A percentile compares a stretch with the other conserved stretches of the same genome.
These are phyloP conservation scores for Citrullus amarus DNA, from an alignment of 306 rosid genomes.

Conservation along the genomic window DNA sequence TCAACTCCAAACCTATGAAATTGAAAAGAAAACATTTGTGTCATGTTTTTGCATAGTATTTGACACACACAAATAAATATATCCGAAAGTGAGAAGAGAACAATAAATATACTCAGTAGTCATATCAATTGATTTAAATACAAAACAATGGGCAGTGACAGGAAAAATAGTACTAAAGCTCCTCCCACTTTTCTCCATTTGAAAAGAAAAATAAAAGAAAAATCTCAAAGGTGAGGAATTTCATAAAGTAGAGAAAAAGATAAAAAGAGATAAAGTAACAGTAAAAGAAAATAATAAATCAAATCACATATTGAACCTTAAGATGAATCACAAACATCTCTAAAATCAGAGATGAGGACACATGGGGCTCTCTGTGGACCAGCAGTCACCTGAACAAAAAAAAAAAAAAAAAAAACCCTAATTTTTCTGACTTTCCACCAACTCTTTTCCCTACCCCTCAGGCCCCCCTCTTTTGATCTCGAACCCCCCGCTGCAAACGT, in stretches of 20 bases:
- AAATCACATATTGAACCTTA: not conserved
- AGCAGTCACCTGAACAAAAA: not conserved
- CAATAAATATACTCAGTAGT: not conserved
- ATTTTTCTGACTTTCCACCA: slow-evolving; percentile 4
- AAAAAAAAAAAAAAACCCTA: not conserved
- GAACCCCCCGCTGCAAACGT: slow-evolving; percentile 34
- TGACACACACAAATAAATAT: not conserved
- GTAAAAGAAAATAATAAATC: not conserved
- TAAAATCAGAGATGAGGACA: not conserved
- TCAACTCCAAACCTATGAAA: no score
- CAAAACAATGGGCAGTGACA: not conserved
- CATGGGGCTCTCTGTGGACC: not conserved
- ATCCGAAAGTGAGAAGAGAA: not conserved
- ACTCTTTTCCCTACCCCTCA: slow-evolving; percentile 19
- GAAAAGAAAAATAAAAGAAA: not conserved
- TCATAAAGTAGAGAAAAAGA: not conserved
- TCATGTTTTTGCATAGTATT: not conserved
- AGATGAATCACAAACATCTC: not conserved
- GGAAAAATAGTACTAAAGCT: not conserved
- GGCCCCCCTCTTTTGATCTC: slow-evolving; percentile 27
- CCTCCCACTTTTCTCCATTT: not conserved
- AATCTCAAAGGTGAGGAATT: not conserved
- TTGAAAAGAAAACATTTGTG: no score
- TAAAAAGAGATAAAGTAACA: not conserved
- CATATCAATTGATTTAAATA: not conserved